Evolutionary conservation across 306 rosid genomes (phyloP).

Genomic region (Medicago lupulina): DNA sequence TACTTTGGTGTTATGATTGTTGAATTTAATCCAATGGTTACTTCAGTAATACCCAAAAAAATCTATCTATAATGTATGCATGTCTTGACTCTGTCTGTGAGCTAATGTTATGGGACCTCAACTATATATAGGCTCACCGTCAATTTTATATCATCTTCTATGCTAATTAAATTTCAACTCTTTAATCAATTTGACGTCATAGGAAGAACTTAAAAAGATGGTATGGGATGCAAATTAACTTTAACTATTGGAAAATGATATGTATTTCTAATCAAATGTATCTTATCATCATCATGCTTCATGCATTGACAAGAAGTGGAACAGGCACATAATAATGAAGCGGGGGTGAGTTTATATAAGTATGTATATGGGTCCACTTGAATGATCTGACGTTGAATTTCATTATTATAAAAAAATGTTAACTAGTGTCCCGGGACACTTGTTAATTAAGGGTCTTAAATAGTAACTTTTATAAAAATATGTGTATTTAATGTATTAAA

Average conservation of each 20-base stretch:
- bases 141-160: conserved; percentile 1
- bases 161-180: conserved; percentile 35
- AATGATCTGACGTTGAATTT: conserved; percentile 27
- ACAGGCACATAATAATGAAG: conserved; percentile 19
- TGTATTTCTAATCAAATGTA: not conserved
- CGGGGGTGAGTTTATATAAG: conserved; percentile 17
- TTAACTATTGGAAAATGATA: not conserved
- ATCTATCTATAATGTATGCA: not conserved
- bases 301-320: conserved; percentile 11
- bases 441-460: too few relatives aligned
- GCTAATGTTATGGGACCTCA: too few relatives aligned
- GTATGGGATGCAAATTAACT: not conserved
- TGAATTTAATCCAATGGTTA: conserved; percentile 29
- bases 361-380: conserved; percentile 5
- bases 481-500: too few relatives aligned
- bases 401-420: too few relatives aligned
- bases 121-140: conserved; percentile 1
- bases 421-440: too few relatives aligned
- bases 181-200: not conserved
- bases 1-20: conserved; percentile 34
- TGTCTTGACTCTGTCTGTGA: too few relatives aligned
- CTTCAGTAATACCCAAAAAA: conserved; percentile 13
- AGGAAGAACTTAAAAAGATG: not conserved
- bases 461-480: too few relatives aligned
- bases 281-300: not conserved